These are phyloP conservation scores for Ploettnerulaceae sp. DNA, from an alignment of 2,329 filamentous ascomycete genomes.

Conservation along the genomic window DNA sequence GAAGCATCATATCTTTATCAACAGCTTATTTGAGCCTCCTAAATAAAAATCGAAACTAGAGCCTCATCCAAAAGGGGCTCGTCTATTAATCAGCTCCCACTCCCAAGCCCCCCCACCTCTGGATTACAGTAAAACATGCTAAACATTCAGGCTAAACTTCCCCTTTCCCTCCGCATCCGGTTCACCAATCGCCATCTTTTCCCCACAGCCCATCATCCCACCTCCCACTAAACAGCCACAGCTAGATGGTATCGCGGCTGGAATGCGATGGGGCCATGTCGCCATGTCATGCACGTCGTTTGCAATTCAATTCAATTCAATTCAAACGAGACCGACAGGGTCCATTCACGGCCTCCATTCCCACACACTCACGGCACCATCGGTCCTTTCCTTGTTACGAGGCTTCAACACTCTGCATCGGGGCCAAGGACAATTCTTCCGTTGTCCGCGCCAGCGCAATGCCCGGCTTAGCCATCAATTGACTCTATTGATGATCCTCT, in stretches of 20 bases:
- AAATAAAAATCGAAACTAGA: too few relatives aligned
- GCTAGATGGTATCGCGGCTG: background rate
- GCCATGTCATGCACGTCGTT: constrained; percentile 14
- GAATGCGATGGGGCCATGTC: background rate
- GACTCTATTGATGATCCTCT: constrained; percentile 12
- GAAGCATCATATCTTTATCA: too few relatives aligned
- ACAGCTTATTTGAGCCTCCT: too few relatives aligned
- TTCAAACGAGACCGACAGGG: constrained; percentile 8
- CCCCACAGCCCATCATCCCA: background rate
- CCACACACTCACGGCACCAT: constrained; percentile 2
- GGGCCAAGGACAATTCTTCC: constrained; percentile 11
- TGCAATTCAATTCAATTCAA: too few relatives aligned
- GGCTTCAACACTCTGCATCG: constrained; percentile 5
- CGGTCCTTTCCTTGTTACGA: constrained; percentile 5
- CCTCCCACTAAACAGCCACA: background rate
- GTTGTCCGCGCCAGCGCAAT: constrained; percentile 3
- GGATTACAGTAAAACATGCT: too few relatives aligned
- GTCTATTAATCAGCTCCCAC: too few relatives aligned
- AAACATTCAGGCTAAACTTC: too few relatives aligned
- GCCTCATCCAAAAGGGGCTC: too few relatives aligned
- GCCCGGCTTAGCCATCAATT: constrained; percentile 1
- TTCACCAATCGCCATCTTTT: constrained; percentile 1
- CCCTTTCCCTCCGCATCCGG: background rate
- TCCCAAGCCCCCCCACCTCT: too few relatives aligned
- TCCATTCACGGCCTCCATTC: background rate